phyloP scores from a whole-genome alignment of 257 asterid genomes.

The Solanum tacnaense region DNA sequence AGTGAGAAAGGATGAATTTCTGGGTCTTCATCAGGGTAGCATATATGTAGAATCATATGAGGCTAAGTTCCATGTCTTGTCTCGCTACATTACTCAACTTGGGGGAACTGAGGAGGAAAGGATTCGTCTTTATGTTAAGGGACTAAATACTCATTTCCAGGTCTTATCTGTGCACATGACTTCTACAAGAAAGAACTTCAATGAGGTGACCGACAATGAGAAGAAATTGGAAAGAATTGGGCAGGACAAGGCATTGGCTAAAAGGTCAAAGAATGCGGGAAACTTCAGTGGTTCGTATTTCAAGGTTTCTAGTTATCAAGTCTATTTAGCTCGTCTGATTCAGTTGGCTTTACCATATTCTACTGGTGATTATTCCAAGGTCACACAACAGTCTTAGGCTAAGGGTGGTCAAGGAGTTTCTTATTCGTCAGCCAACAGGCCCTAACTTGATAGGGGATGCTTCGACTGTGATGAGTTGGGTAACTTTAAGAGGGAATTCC shows the following conservation, averaged over 20 bases:
- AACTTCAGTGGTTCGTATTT: background rate
- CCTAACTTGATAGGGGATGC: background rate
- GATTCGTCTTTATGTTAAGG: background rate
- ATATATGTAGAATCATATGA: background rate
- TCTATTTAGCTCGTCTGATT: background rate
- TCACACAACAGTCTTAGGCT: background rate
- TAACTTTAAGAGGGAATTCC: background rate
- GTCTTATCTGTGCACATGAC: background rate
- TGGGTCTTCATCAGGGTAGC: background rate
- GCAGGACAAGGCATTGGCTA: background rate
- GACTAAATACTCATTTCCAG: background rate
- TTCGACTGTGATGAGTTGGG: background rate
- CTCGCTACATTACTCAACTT: background rate
- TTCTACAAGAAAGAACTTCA: background rate
- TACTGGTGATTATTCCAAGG: background rate
- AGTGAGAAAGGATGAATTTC: too few relatives aligned
- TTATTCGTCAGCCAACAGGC: background rate
- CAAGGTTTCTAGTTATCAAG: background rate
- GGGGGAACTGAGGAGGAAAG: background rate
- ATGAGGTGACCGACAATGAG: background rate
- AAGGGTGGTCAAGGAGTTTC: background rate
- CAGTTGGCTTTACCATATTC: background rate
- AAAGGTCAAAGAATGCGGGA: background rate
- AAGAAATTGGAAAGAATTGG: too few relatives aligned
- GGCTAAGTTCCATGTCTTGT: background rate